Evolutionary conservation across 2,329 filamentous ascomycete genomes (phyloP).

Genomic region (Botrytis tulipae): DNA sequence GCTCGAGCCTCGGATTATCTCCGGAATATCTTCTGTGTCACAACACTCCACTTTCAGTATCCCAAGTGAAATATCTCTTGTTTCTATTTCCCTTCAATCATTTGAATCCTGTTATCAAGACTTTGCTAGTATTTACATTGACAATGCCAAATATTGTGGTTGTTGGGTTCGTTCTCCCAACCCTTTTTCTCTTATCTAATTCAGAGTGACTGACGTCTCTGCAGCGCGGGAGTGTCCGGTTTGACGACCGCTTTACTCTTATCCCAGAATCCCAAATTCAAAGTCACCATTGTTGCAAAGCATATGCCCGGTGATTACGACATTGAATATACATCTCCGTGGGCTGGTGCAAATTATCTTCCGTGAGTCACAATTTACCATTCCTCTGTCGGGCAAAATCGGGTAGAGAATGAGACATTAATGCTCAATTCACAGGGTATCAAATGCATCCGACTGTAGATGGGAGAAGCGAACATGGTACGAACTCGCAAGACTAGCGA

Average conservation of each 20-base stretch:
- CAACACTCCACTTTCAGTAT: background rate
- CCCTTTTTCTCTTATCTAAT: constrained; percentile 23
- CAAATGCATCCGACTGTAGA: constrained; percentile 38
- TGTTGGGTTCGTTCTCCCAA: constrained; percentile 35
- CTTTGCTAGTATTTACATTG: background rate
- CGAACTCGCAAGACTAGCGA: constrained; percentile 57
- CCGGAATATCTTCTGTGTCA: background rate
- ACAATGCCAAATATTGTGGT: constrained; percentile 42
- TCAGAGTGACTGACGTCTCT: constrained; percentile 15
- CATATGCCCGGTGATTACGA: constrained; percentile 95
- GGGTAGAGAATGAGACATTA: constrained; percentile 6
- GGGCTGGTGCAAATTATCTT: constrained; percentile 79
- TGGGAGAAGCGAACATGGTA: constrained; percentile 67
- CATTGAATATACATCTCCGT: constrained; percentile 85
- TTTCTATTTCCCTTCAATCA: background rate
- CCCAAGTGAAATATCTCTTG: background rate
- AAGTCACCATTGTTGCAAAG: constrained; percentile 73
- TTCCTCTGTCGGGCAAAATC: background rate
- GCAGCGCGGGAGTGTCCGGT: constrained; percentile 63
- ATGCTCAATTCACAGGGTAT: constrained; percentile 38
- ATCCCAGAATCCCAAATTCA: constrained; percentile 53
- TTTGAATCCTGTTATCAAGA: background rate
- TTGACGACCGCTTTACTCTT: constrained; percentile 64
- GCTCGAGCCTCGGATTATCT: background rate
- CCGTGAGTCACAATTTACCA: constrained; percentile 53